phyloP scores from a whole-genome alignment of 2,329 filamentous ascomycete genomes.

The Colletotrichum tropicale region DNA sequence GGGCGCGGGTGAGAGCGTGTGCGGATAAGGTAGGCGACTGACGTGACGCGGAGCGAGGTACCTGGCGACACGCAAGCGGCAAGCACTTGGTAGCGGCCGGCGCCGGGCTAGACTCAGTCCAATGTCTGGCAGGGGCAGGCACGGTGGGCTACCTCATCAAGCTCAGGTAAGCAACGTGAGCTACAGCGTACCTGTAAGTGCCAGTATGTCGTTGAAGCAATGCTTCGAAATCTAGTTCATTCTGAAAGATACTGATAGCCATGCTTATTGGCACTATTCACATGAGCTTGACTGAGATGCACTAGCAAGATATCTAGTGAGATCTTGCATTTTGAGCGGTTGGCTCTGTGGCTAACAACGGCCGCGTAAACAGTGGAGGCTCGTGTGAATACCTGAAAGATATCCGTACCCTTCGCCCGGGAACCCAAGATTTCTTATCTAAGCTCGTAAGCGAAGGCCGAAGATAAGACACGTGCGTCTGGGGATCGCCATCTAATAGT shows the following conservation, averaged over 20 bases:
- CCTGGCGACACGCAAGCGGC: slow-evolving; percentile 6
- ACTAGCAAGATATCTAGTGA: not conserved
- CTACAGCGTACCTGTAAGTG: not conserved
- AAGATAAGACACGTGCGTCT: not conserved
- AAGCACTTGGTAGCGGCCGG: slow-evolving; percentile 6
- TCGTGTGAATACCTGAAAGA: not conserved
- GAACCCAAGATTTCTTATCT: not conserved
- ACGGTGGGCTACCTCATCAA: not conserved
- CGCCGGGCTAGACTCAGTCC: not conserved
- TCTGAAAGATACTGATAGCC: not conserved
- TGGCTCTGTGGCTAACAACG: not conserved
- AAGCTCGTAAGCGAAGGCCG: not conserved
- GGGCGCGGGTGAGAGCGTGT: not conserved
- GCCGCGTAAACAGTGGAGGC: not conserved
- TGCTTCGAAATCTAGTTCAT: not conserved
- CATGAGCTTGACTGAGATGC: not conserved
- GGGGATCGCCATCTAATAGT: not conserved
- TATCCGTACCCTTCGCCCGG: not conserved
- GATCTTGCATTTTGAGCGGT: not conserved
- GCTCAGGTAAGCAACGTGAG: not conserved
- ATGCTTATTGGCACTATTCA: not conserved
- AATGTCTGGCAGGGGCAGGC: not conserved
- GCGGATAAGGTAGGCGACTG: not conserved
- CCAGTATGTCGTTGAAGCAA: not conserved
- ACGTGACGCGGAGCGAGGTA: slow-evolving; percentile 6